A percentile compares a stretch with the other conserved stretches of the same genome.
Evolutionary conservation across 345 rosid species (phyloP).

Genomic region (Salix brachista): DNA sequence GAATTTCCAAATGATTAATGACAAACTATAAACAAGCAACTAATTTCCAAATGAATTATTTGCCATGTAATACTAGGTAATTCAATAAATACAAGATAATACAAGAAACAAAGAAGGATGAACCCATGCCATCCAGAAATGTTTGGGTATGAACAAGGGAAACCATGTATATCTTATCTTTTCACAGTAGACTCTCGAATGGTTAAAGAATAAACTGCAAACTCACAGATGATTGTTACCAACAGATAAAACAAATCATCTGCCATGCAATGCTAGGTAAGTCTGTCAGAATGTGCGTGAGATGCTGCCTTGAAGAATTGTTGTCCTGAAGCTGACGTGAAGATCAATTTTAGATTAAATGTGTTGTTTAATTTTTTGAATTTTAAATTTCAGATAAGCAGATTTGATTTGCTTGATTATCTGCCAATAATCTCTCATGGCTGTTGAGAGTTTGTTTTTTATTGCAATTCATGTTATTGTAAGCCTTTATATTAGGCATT

Average conservation of each 20-base stretch:
- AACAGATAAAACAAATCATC: background rate
- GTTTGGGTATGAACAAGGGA: slow-evolving; percentile 95
- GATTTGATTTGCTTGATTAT: no score
- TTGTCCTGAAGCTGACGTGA: no score
- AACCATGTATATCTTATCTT: background rate
- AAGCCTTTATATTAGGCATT: no score
- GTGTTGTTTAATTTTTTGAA: no score
- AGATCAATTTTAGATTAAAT: no score
- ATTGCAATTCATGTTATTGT: no score
- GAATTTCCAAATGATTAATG: background rate
- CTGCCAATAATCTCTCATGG: no score
- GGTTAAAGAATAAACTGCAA: background rate
- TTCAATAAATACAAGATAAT: background rate
- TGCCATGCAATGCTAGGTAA: background rate
- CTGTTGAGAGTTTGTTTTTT: no score
- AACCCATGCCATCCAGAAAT: slow-evolving; percentile 86
- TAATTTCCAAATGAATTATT: background rate
- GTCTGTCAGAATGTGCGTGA: no score
- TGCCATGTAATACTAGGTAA: background rate
- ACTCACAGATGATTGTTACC: background rate
- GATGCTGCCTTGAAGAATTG: no score
- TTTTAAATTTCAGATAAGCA: no score
- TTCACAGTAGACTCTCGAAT: background rate
- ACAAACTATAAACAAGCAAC: background rate
- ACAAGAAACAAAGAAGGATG: background rate